phyloP scores from a whole-genome alignment of 352 stramenopile species.

The Globisporangium takayamanum region DNA sequence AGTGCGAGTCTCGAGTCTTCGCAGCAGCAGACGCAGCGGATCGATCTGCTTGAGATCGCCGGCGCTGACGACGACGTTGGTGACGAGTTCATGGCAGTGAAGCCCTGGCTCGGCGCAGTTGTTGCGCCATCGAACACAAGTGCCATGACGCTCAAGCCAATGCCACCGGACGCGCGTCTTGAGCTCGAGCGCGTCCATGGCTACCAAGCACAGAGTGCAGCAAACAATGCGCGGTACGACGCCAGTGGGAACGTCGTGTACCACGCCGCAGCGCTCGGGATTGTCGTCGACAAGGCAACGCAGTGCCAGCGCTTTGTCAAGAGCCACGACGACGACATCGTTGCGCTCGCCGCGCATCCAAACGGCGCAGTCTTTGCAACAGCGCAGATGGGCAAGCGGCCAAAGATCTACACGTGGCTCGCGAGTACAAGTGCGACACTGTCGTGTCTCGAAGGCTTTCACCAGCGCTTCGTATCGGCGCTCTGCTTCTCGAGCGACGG shows the following conservation, averaged over 20 bases:
- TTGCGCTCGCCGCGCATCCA: constrained; percentile 74
- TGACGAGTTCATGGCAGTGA: constrained; percentile 89
- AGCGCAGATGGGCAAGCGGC: constrained; percentile 79
- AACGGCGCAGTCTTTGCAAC: constrained; percentile 76
- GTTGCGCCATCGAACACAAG: constrained; percentile 53
- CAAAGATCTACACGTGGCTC: constrained; percentile 80
- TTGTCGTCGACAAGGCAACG: constrained; percentile 50
- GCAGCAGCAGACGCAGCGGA: constrained; percentile 5
- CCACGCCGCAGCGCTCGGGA: constrained; percentile 64
- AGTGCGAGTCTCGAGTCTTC: background rate
- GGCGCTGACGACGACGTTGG: constrained; percentile 37
- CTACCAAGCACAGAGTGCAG: constrained; percentile 63
- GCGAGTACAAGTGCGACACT: constrained; percentile 24
- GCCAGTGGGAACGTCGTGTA: constrained; percentile 57
- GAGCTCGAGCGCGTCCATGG: constrained; percentile 70
- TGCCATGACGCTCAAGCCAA: constrained; percentile 23
- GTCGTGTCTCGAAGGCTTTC: constrained; percentile 64
- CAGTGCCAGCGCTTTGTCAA: constrained; percentile 52
- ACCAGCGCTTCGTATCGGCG: constrained; percentile 63
- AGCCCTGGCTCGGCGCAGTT: constrained; percentile 82
- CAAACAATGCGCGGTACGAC: constrained; percentile 78
- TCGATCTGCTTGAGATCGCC: constrained; percentile 24
- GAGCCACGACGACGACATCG: constrained; percentile 80
- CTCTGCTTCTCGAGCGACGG: constrained; percentile 72
- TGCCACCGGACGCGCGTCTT: constrained; percentile 33